These are phyloP conservation scores for Cucurbita maxima DNA, from an alignment of 306 rosid species.

Conservation along the genomic window DNA sequence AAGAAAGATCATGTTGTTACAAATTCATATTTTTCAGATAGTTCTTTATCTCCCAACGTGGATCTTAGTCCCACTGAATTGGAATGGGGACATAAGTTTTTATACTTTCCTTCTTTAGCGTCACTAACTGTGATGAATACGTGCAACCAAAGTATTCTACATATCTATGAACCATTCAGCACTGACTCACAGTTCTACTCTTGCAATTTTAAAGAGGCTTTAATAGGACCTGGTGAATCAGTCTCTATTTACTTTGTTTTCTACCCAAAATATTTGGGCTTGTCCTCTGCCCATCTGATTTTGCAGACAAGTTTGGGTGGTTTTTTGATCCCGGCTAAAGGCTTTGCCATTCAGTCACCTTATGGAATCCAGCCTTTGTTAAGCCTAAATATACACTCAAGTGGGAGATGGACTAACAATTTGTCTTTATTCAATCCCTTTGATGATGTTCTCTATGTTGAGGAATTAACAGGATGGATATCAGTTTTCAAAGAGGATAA, in stretches of 20 bases:
- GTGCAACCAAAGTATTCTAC: conserved; percentile 57
- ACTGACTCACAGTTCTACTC: conserved; percentile 77
- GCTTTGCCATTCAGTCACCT: conserved; percentile 65
- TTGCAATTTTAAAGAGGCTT: conserved; percentile 65
- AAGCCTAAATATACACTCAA: conserved; percentile 39
- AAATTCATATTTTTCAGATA: conserved; percentile 30
- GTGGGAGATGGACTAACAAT: conserved; percentile 63
- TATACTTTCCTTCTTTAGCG: conserved; percentile 60
- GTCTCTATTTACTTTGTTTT: conserved; percentile 52
- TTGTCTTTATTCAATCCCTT: conserved; percentile 67
- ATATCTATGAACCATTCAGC: conserved; percentile 84
- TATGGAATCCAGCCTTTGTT: conserved; percentile 54
- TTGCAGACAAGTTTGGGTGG: conserved; percentile 91
- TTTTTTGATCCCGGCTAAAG: conserved; percentile 64
- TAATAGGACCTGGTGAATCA: conserved; percentile 64
- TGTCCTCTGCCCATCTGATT: conserved; percentile 62
- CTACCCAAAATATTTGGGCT: conserved; percentile 67
- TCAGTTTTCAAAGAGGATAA: conserved; percentile 47
- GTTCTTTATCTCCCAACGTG: conserved; percentile 37
- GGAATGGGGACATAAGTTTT: conserved; percentile 61
- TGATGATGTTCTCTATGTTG: conserved; percentile 55
- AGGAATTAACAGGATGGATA: conserved; percentile 64
- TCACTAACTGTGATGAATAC: conserved; percentile 61
- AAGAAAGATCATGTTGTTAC: conserved; percentile 26
- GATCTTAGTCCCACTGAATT: conserved; percentile 54